A percentile compares a stretch with the other conserved stretches of the same genome.
phyloP scores from a whole-genome alignment of 176 grass and related monocot species.

The Typha latifolia region DNA sequence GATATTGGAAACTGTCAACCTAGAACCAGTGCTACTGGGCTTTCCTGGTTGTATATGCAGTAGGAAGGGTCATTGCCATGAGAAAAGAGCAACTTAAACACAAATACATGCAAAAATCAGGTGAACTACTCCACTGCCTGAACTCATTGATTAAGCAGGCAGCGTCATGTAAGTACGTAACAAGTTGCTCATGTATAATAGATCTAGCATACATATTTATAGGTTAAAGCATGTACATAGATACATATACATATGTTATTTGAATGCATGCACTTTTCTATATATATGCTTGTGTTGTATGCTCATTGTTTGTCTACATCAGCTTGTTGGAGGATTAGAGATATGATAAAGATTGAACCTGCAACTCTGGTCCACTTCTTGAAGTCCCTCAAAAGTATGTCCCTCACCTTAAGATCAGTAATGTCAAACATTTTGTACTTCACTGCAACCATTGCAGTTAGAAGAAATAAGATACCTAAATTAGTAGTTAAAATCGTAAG shows the following conservation, averaged over 20 bases:
- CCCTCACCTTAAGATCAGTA: conserved; percentile 13
- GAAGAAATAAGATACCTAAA: not conserved
- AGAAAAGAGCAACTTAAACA: too few relatives aligned
- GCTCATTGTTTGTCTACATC: too few relatives aligned
- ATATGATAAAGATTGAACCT: not conserved
- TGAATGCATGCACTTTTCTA: not conserved
- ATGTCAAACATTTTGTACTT: conserved; percentile 19
- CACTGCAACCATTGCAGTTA: conserved; percentile 3
- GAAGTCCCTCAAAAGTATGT: conserved; percentile 16
- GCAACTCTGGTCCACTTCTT: conserved; percentile 15
- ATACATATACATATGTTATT: too few relatives aligned
- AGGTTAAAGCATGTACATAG: too few relatives aligned
- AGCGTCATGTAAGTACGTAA: too few relatives aligned
- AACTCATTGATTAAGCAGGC: too few relatives aligned
- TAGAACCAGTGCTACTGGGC: not conserved
- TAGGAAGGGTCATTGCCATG: not conserved
- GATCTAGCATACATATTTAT: too few relatives aligned
- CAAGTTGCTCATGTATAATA: too few relatives aligned
- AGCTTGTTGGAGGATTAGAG: not conserved
- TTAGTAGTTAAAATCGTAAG: not conserved
- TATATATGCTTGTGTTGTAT: too few relatives aligned
- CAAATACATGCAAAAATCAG: too few relatives aligned
- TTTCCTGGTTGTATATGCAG: conserved; percentile 1
- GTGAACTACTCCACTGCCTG: too few relatives aligned
- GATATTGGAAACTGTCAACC: not conserved